Percentiles rank a stretch among this genome's conserved stretches.
Evolutionary conservation across 192 early-diverging fungal genomes (phyloP).

Genomic region (Podila horticola): DNA sequence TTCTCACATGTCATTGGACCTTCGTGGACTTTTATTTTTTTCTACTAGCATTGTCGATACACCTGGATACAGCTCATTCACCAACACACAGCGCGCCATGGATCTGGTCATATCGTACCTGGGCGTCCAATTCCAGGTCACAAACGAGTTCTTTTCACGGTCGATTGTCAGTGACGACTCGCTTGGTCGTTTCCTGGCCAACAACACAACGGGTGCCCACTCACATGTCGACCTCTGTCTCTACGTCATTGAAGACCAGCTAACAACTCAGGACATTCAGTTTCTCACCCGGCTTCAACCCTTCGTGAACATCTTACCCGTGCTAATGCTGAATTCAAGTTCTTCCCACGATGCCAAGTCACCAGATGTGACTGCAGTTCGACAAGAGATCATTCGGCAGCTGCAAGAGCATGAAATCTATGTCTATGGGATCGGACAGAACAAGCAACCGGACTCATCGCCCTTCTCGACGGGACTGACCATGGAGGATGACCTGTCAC

Average conservation of each 20-base stretch:
- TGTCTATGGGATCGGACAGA: slow-evolving; percentile 17
- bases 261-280: slow-evolving; percentile 18
- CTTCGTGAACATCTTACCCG: slow-evolving; percentile 33
- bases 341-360: too few relatives aligned
- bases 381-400: slow-evolving; percentile 12
- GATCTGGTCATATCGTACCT: slow-evolving; percentile 35
- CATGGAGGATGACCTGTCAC: slow-evolving; percentile 13
- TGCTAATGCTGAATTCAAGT: not conserved
- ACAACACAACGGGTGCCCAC: slow-evolving; percentile 36
- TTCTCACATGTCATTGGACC: too few relatives aligned
- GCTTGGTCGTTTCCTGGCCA: slow-evolving; percentile 43
- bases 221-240: slow-evolving; percentile 37
- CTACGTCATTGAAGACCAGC: slow-evolving; percentile 25
- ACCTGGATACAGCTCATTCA: slow-evolving; percentile 33
- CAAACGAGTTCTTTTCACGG: slow-evolving; percentile 30
- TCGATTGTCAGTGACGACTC: slow-evolving; percentile 33
- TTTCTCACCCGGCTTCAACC: slow-evolving; percentile 29
- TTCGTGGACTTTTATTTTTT: not conserved
- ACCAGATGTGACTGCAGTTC: not conserved
- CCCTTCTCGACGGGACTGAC: slow-evolving; percentile 6
- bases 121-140: slow-evolving; percentile 27
- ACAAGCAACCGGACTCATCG: not conserved
- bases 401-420: slow-evolving; percentile 19
- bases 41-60: slow-evolving; percentile 31
- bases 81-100: slow-evolving; percentile 20